Evolutionary conservation across 305 asterid genomes (phyloP), one percentile per base, ranked within the genome.

Genomic region (Plantago coronopus): DNA sequence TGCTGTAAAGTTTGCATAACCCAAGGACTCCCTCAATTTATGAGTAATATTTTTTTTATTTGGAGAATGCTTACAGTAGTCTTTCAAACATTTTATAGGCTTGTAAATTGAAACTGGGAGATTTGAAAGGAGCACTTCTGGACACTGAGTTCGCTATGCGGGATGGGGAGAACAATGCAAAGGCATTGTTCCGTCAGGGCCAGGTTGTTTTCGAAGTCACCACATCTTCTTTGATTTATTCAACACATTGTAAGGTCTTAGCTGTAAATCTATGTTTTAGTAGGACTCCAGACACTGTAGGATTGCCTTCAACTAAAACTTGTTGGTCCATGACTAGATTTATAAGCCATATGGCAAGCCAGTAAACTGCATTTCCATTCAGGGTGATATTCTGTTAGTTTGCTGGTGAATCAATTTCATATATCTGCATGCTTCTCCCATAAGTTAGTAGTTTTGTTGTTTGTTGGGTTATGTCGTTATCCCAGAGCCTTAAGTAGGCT

Each of bases 61-160:
- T 38, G 43, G 3, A 2, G 15, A 38, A 11, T 38, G 43, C 38
- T 4, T 12, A 50, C 19, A 51, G 15, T 22, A 38, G 17, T 27
- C 25, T 11, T 7, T 38, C 53, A 2, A 23, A 17, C 54, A 22
- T 43, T 40, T 61, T 25, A 20, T 59, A 83, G 91, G 91, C 88
- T 73, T 84, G 86, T 70, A 84, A 84, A 72, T 65, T 84, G 59
- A 84, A 79, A 70, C 58, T 81, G 31, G 91, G 91, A 75, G 91
- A 84, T 71, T 37, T 68, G 61, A 74, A 66, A 65, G 98, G 98
- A 50, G 98, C 98, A 48, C 96, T 91, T 61, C 71, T 79, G 68
- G 98, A 81, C 70, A 74, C 85, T 58, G 88, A 81, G 37, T 81
- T 81, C 63, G 88, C 85, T 12, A 72, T 81, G 74, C 79, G 88